Percentiles rank a stretch among this genome's conserved stretches.
phyloP scores from a whole-genome alignment of 768 basidiomycete species.

The Obba rivulosa region DNA sequence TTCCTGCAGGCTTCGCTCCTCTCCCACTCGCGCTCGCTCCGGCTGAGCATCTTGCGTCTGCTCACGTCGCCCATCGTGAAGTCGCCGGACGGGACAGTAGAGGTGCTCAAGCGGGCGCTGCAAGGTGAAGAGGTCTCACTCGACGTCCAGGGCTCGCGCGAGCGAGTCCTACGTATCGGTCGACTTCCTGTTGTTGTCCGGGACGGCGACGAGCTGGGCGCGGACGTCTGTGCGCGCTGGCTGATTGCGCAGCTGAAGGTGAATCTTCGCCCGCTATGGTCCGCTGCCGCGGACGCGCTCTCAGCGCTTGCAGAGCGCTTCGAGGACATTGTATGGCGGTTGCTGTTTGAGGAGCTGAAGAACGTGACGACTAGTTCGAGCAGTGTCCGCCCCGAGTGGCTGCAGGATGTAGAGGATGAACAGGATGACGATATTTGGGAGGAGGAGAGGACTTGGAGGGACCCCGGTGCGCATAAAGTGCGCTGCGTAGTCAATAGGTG shows the following conservation, averaged over 20 bases:
- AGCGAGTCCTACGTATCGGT: conserved; percentile 74
- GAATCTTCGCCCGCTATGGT: conserved; percentile 87
- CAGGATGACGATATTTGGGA: conserved; percentile 42
- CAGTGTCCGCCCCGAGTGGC: conserved; percentile 23
- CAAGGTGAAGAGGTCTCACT: conserved; percentile 79
- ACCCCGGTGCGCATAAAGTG: conserved; percentile 64
- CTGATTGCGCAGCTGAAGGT: conserved; percentile 88
- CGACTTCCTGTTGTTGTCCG: conserved; percentile 59
- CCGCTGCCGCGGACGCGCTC: conserved; percentile 69
- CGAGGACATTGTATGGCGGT: conserved; percentile 66
- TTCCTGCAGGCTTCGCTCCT: conserved; percentile 50
- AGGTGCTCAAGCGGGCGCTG: conserved; percentile 60
- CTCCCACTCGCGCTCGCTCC: conserved; percentile 66
- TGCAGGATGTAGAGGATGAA: conserved; percentile 10
- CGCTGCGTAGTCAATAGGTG: conserved; percentile 44
- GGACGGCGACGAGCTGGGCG: conserved; percentile 49
- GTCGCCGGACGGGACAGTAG: conserved; percentile 36
- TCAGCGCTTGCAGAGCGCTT: conserved; percentile 47
- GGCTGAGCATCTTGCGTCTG: conserved; percentile 60
- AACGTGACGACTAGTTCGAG: conserved; percentile 16
- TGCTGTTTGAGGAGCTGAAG: conserved; percentile 62
- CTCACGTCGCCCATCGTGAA: conserved; percentile 49
- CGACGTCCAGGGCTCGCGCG: conserved; percentile 76
- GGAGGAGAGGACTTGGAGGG: conserved; percentile 71
- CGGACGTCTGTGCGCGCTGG: conserved; percentile 68